phyloP scores from a whole-genome alignment of 1,139 yeast genomes.

The Yamadazyma triangularis region DNA sequence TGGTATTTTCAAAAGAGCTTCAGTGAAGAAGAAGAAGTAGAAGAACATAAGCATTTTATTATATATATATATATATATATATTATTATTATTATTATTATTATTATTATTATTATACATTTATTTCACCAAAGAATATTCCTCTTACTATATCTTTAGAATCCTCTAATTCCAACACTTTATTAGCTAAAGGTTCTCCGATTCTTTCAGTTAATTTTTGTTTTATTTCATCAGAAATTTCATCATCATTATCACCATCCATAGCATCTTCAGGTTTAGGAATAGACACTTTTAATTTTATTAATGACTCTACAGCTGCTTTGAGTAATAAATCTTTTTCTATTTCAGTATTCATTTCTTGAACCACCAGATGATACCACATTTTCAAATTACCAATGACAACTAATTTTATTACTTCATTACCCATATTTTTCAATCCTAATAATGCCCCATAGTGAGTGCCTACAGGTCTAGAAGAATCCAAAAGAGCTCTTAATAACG shows the following conservation, averaged over 20 bases:
- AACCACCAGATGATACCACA: conserved; percentile 65
- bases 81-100: too few relatives aligned
- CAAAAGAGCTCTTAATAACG: conserved; percentile 83
- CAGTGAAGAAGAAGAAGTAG: neutral
- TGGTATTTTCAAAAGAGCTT: conserved; percentile 4
- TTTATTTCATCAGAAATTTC: conserved; percentile 43
- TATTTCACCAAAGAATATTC: conserved; percentile 74
- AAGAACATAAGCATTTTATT: too few relatives aligned
- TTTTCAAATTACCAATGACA: conserved; percentile 75
- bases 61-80: too few relatives aligned
- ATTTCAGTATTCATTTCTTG: conserved; percentile 34
- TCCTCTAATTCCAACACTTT: conserved; percentile 49
- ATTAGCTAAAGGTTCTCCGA: conserved; percentile 58
- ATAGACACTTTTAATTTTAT: conserved; percentile 36
- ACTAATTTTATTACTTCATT: conserved; percentile 83
- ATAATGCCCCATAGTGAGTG: conserved; percentile 87
- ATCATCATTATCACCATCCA: conserved; percentile 35
- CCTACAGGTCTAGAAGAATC: conserved; percentile 77
- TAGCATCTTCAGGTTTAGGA: conserved; percentile 20
- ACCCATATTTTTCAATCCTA: conserved; percentile 81
- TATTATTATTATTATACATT: too few relatives aligned
- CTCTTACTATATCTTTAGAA: conserved; percentile 54
- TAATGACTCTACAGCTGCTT: conserved; percentile 54
- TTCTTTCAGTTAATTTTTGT: conserved; percentile 46
- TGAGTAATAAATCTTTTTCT: conserved; percentile 44